These are phyloP conservation scores for Penicillium alfredii DNA, from an alignment of 495 filamentous ascomycete genomes.

Conservation along the genomic window DNA sequence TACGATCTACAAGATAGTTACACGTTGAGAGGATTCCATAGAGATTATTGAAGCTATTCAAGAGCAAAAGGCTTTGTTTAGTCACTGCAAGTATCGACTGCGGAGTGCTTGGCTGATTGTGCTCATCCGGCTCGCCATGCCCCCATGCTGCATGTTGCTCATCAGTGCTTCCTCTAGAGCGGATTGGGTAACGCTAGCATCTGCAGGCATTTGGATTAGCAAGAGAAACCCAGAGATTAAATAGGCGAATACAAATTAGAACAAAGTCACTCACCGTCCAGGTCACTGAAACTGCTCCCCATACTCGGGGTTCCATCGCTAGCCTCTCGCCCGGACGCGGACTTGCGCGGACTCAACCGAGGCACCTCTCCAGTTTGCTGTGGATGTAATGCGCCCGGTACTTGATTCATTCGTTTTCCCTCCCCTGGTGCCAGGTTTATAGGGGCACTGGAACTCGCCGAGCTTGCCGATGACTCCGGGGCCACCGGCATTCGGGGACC, in stretches of 20 bases:
- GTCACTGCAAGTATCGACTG: conserved; percentile 39
- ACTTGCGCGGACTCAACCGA: conserved; percentile 51
- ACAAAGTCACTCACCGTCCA: conserved; percentile 64
- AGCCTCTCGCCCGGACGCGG: conserved; percentile 53
- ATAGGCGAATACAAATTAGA: conserved; percentile 5
- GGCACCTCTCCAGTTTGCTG: conserved; percentile 51
- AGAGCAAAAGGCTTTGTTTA: no score
- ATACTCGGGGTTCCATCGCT: conserved; percentile 93
- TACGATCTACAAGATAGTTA: background rate
- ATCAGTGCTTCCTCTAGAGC: conserved; percentile 90
- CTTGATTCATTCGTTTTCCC: conserved; percentile 14
- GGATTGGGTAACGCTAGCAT: conserved; percentile 89
- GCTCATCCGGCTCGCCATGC: conserved; percentile 85
- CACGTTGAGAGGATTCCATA: no score
- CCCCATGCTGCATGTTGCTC: conserved; percentile 80
- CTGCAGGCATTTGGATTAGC: no score
- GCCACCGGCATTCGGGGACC: conserved; percentile 38
- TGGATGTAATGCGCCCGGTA: conserved; percentile 38
- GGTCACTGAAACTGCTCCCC: conserved; percentile 95
- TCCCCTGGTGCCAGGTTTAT: conserved; percentile 17
- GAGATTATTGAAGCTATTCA: no score
- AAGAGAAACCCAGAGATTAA: no score
- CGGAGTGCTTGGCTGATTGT: conserved; percentile 66
- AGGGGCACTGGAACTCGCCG: conserved; percentile 42
- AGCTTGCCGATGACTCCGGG: conserved; percentile 57